phyloP scores from a whole-genome alignment of 768 basidiomycete species.

The Coprinellus aureogranulatus region DNA sequence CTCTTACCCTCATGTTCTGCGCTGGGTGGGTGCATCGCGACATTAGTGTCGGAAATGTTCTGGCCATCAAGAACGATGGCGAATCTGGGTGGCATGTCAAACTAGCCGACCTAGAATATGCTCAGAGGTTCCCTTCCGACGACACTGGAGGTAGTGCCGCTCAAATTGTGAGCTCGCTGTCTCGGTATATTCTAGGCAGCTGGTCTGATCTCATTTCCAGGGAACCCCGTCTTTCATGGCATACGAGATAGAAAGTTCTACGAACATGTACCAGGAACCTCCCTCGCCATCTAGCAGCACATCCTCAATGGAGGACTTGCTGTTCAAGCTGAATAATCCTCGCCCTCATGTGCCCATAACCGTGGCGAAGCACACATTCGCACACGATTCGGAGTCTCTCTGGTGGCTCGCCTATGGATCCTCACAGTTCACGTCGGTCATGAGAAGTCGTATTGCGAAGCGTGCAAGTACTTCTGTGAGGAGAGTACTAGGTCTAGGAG shows the following conservation, averaged over 20 bases:
- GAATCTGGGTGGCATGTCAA: background rate
- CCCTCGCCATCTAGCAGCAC: background rate
- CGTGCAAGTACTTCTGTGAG: no score
- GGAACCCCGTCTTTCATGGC: slow-evolving; percentile 14
- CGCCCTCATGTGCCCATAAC: no score
- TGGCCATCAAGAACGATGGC: background rate
- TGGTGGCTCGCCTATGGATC: slow-evolving; percentile 7
- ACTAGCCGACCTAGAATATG: slow-evolving; percentile 11
- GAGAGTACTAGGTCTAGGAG: no score
- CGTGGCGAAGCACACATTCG: background rate
- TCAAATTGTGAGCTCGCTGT: background rate
- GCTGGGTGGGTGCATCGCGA: slow-evolving; percentile 10
- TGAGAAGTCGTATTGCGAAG: no score
- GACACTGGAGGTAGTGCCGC: background rate
- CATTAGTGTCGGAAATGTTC: slow-evolving; percentile 8
- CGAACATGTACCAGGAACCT: no score
- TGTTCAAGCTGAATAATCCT: background rate
- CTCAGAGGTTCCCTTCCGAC: background rate
- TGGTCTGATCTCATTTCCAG: no score
- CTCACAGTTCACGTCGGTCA: background rate
- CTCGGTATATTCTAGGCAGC: background rate
- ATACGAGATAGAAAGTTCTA: background rate
- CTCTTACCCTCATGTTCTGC: slow-evolving; percentile 5
- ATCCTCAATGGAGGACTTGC: background rate
- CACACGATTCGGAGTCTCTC: slow-evolving; percentile 8